Percentiles rank a stretch among this genome's conserved stretches.
phyloP scores from a whole-genome alignment of 495 filamentous ascomycete genomes.

The Penicillium cinerascens region DNA sequence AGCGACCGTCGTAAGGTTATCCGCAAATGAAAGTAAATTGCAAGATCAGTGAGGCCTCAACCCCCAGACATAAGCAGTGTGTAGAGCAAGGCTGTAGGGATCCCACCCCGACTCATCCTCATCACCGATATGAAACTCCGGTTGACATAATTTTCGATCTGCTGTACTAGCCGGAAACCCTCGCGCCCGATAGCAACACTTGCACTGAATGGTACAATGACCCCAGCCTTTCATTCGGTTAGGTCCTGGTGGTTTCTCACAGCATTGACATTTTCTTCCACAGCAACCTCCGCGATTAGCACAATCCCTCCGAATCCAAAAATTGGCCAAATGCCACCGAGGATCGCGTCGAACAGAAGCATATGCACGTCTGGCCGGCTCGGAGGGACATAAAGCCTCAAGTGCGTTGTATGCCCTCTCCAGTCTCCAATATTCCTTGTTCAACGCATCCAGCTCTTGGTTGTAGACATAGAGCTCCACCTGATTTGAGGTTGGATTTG shows the following conservation, averaged over 20 bases:
- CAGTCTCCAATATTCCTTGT: not conserved
- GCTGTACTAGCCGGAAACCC: not conserved
- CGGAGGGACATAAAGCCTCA: not conserved
- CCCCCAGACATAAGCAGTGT: not conserved
- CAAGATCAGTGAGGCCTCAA: not conserved
- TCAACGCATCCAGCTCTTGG: not conserved
- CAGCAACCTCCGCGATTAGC: slow-evolving; percentile 5
- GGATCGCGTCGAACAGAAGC: not conserved
- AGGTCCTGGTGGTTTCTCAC: not conserved
- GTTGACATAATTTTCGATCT: not conserved
- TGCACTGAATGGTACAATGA: slow-evolving; percentile 8
- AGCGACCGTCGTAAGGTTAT: too few relatives aligned
- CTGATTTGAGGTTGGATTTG: not conserved
- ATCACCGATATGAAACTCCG: not conserved
- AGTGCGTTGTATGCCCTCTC: not conserved
- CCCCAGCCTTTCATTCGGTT: slow-evolving; percentile 4
- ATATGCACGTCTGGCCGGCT: not conserved
- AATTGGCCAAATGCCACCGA: slow-evolving; percentile 3
- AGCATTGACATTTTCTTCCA: slow-evolving; percentile 3
- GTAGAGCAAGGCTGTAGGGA: not conserved
- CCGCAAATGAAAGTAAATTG: not conserved
- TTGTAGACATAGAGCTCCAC: not conserved
- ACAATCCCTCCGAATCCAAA: slow-evolving; percentile 5
- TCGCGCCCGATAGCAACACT: slow-evolving; percentile 1
- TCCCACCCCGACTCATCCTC: not conserved